Percentiles rank a stretch among this genome's conserved stretches.
Evolutionary conservation across 768 basidiomycete genomes (phyloP).

Genomic region (Rhodosporidiobolus odoratus): DNA sequence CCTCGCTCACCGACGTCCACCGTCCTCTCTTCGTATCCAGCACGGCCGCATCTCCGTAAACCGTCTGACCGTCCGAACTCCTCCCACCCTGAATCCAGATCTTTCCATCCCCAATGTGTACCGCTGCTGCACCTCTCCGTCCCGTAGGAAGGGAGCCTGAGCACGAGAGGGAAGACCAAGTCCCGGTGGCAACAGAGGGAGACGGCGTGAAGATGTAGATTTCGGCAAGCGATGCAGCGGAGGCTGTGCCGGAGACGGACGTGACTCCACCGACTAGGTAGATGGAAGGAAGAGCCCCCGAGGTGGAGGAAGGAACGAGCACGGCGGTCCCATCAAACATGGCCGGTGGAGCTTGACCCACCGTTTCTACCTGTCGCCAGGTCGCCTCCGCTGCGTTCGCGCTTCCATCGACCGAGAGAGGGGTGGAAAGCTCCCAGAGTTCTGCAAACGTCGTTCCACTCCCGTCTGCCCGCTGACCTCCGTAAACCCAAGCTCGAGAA

Average conservation of each 20-base stretch:
- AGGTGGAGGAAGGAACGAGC: not conserved
- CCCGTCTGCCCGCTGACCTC: slow-evolving; percentile 23
- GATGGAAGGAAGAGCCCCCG: slow-evolving; percentile 1
- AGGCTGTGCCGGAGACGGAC: not conserved
- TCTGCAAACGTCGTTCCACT: slow-evolving; percentile 10
- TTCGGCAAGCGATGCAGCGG: not conserved
- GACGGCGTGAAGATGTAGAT: slow-evolving; percentile 23
- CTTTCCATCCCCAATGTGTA: slow-evolving; percentile 13
- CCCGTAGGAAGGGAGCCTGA: not conserved
- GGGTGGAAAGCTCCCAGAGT: slow-evolving; percentile 25
- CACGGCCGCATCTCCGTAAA: slow-evolving; percentile 8
- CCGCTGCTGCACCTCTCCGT: slow-evolving; percentile 20
- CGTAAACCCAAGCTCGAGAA: slow-evolving; percentile 29
- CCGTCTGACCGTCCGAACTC: not conserved
- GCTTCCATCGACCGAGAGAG: not conserved
- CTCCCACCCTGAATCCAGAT: slow-evolving; percentile 33
- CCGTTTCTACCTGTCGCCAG: not conserved
- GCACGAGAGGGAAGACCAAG: not conserved
- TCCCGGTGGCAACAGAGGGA: not conserved
- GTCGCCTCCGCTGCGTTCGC: not conserved
- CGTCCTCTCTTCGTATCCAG: slow-evolving; percentile 4
- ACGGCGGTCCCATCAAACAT: slow-evolving; percentile 32
- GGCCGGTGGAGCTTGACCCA: not conserved
- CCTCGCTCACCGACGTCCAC: slow-evolving; percentile 4
- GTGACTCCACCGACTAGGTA: slow-evolving; percentile 30